These are phyloP conservation scores for Stephanodiscus minutulus DNA, from an alignment of 108 stramenopile genomes.

Conservation along the genomic window DNA sequence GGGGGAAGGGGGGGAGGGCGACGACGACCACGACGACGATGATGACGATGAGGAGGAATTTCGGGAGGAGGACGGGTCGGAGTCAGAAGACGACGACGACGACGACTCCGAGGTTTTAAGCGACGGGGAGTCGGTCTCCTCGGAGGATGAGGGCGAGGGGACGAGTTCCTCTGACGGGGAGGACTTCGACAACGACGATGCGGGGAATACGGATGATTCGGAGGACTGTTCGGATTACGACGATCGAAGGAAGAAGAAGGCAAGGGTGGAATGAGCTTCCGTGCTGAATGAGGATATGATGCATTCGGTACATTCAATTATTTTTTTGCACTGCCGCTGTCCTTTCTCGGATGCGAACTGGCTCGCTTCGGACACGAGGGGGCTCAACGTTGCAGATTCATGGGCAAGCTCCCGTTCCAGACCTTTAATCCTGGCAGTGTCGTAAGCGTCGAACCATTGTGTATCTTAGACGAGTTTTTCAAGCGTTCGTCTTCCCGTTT, in stretches of 20 bases:
- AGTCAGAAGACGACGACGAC: not conserved
- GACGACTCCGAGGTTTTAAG: not conserved
- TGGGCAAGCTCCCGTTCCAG: constrained; percentile 24
- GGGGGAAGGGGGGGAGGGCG: not conserved
- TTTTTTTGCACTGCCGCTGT: too few relatives aligned
- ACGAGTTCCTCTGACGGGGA: not conserved
- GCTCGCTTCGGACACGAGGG: constrained; percentile 15
- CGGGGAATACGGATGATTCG: not conserved
- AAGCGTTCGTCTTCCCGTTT: constrained; percentile 37
- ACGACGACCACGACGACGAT: not conserved
- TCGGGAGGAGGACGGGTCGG: not conserved
- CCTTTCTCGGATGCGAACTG: constrained; percentile 26
- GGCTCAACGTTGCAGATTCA: constrained; percentile 23
- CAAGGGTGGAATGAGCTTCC: not conserved
- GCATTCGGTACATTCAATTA: too few relatives aligned
- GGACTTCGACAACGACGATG: not conserved
- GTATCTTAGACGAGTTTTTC: constrained; percentile 15
- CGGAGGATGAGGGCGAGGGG: not conserved
- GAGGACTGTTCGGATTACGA: not conserved
- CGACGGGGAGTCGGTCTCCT: not conserved
- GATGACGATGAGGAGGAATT: not conserved
- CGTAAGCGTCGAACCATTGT: constrained; percentile 13
- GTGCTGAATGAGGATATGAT: too few relatives aligned
- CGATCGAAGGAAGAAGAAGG: not conserved
- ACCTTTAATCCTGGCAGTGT: constrained; percentile 15